phyloP scores from a whole-genome alignment of 768 basidiomycete genomes.

The Serendipita indica region DNA sequence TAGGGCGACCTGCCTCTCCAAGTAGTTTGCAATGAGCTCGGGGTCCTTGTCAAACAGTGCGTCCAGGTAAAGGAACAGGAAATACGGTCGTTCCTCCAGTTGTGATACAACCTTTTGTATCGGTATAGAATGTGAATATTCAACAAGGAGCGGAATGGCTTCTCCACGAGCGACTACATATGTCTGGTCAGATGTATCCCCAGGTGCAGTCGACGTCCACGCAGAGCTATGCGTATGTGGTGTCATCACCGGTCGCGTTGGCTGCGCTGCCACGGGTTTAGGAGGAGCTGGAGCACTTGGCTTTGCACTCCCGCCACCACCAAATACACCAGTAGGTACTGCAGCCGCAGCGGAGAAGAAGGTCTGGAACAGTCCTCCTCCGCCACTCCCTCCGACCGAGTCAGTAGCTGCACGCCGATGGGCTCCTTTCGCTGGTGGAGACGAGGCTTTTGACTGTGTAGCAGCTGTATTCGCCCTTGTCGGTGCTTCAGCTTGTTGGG shows the following conservation, averaged over 20 bases:
- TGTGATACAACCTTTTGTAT: conserved; percentile 83
- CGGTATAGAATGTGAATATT: conserved; percentile 92
- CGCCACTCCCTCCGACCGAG: not conserved
- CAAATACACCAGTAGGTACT: not conserved
- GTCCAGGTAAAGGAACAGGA: conserved; percentile 87
- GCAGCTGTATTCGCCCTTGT: not conserved
- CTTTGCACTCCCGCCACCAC: not conserved
- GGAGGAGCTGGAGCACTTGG: not conserved
- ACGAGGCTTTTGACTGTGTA: not conserved
- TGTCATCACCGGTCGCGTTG: not conserved
- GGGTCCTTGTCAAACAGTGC: conserved; percentile 79
- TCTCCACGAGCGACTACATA: conserved; percentile 39
- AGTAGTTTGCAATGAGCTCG: conserved; percentile 61
- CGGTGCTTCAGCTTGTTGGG: not conserved
- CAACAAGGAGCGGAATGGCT: conserved; percentile 75
- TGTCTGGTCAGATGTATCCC: conserved; percentile 10
- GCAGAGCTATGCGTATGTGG: not conserved
- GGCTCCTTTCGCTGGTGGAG: not conserved
- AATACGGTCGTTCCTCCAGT: conserved; percentile 55
- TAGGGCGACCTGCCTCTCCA: conserved; percentile 77
- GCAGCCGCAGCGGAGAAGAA: not conserved
- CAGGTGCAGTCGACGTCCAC: not conserved
- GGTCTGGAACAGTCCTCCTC: not conserved
- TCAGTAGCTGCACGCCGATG: not conserved
- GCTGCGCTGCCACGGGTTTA: not conserved